Percentiles rank a stretch among this genome's conserved stretches.
phyloP scores from a whole-genome alignment of 257 asterid genomes.

The Nicotiana attenuata region DNA sequence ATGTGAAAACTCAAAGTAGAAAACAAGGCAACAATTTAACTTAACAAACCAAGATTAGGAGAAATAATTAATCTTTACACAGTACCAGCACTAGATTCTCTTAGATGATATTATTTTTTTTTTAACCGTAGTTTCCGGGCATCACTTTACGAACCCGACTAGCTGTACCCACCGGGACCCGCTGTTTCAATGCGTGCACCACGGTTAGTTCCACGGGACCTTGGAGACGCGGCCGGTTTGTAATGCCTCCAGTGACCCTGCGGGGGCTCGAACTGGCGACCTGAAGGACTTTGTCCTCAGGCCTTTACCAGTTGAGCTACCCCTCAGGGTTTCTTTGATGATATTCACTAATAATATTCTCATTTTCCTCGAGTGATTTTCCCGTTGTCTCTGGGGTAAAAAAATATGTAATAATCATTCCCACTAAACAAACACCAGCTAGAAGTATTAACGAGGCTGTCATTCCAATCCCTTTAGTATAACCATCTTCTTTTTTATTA shows the following conservation, averaged over 20 bases:
- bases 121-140: too few relatives aligned
- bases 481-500: neutral
- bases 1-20: neutral
- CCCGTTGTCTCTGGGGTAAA: constrained; percentile 45
- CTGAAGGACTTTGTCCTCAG: too few relatives aligned
- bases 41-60: neutral
- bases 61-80: neutral
- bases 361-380: constrained; percentile 53
- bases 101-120: neutral
- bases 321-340: too few relatives aligned
- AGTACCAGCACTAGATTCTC: neutral
- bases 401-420: constrained; percentile 29
- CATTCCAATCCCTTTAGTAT: constrained; percentile 30
- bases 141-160: too few relatives aligned
- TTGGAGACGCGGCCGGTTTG: too few relatives aligned
- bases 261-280: too few relatives aligned
- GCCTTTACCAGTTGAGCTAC: too few relatives aligned
- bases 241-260: too few relatives aligned
- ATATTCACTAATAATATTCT: constrained; percentile 18
- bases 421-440: constrained; percentile 38
- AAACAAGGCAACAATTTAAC: neutral
- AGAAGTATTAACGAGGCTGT: constrained; percentile 30
- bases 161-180: too few relatives aligned
- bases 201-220: too few relatives aligned
- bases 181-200: too few relatives aligned